A percentile compares a stretch with the other conserved stretches of the same genome.
Conservation (phyloP, 257 asterid species). For the Nyctanthes arbortristis region DNA sequence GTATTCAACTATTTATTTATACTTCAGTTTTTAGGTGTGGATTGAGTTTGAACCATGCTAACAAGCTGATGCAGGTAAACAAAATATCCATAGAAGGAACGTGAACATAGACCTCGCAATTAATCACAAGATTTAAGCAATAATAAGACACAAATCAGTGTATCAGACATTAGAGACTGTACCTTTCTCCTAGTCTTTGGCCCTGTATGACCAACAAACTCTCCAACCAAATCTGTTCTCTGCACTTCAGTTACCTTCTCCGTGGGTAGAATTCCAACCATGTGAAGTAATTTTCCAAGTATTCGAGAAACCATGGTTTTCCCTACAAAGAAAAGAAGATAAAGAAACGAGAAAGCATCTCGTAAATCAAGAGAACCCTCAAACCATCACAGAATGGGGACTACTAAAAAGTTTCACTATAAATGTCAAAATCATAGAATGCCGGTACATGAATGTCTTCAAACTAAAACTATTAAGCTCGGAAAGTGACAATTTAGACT, state of each 20-base stretch:
- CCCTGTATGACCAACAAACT: slow-evolving; percentile 84
- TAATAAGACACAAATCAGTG: background rate
- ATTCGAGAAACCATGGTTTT: slow-evolving; percentile 89
- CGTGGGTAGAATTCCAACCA: slow-evolving; percentile 84
- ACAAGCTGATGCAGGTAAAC: background rate
- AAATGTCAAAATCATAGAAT: background rate
- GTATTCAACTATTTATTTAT: background rate
- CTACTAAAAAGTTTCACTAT: background rate
- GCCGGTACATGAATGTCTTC: background rate
- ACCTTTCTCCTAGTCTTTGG: slow-evolving; percentile 85
- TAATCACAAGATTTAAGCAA: background rate
- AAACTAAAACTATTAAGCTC: no score
- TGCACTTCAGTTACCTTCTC: slow-evolving; percentile 90
- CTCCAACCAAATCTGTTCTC: slow-evolving; percentile 90
- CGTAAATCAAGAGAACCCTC: background rate
- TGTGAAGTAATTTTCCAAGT: slow-evolving; percentile 77
- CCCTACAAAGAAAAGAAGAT: slow-evolving; percentile 40
- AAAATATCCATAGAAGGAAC: background rate
- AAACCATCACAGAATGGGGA: background rate
- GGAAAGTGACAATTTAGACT: slow-evolving; percentile 10
- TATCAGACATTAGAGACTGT: background rate
- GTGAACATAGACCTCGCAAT: background rate
- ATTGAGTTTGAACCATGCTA: background rate
- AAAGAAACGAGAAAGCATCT: background rate
- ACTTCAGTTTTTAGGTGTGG: background rate